Evolutionary conservation across 2,329 filamentous ascomycete species (phyloP).

Genomic region (Nakataea oryzae): DNA sequence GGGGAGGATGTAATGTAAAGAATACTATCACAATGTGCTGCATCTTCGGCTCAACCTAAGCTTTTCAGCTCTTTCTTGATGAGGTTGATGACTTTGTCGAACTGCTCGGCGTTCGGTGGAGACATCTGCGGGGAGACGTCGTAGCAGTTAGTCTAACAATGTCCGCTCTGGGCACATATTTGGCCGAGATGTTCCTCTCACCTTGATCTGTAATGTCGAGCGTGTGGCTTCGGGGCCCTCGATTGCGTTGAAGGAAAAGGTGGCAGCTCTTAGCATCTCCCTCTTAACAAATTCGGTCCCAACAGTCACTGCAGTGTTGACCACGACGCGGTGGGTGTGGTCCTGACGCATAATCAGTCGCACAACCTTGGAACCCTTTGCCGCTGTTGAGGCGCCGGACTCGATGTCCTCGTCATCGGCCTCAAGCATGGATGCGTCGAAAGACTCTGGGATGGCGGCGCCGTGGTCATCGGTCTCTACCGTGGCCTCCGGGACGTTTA

Average conservation of each 20-base stretch:
- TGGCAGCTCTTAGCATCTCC: conserved; percentile 59
- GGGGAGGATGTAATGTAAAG: not conserved
- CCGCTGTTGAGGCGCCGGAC: not conserved
- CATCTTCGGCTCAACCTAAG: not conserved
- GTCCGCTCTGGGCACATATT: conserved; percentile 7
- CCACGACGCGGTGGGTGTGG: conserved; percentile 73
- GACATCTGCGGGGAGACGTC: not conserved
- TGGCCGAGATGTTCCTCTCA: conserved; percentile 20
- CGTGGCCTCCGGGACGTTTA: conserved; percentile 59
- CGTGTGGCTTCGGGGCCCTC: conserved; percentile 44
- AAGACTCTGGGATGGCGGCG: conserved; percentile 27
- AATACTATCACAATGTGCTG: not conserved
- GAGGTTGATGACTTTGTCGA: conserved; percentile 36
- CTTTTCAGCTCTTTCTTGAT: conserved; percentile 37
- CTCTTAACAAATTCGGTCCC: conserved; percentile 72
- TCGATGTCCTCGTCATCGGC: not conserved
- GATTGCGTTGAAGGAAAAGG: conserved; percentile 56
- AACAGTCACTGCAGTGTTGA: conserved; percentile 75
- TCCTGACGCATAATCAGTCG: conserved; percentile 88
- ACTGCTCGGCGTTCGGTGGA: conserved; percentile 38
- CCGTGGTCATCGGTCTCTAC: conserved; percentile 47
- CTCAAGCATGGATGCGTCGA: conserved; percentile 1
- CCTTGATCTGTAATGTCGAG: conserved; percentile 51
- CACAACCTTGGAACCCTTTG: conserved; percentile 34
- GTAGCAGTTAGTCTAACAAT: not conserved